phyloP scores from a whole-genome alignment of 2,329 filamentous ascomycete species.

The Talaromyces pinophilus region DNA sequence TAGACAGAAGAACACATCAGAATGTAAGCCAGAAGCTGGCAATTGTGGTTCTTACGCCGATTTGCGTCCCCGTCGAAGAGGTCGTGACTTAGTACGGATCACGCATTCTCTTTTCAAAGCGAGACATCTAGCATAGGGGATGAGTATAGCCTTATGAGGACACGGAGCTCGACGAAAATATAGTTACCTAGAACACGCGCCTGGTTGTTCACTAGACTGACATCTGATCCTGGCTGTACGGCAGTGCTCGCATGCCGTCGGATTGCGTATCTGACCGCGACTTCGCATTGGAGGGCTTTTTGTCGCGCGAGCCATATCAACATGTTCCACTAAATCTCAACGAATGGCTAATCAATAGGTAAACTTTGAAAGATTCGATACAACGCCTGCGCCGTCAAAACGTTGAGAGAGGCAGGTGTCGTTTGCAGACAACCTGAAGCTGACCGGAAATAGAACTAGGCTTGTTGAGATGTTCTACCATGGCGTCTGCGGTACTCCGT shows the following conservation, averaged over 20 bases:
- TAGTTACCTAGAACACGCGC: constrained; percentile 17
- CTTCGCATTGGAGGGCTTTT: constrained; percentile 4
- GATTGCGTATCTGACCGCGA: neutral
- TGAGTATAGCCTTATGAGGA: constrained; percentile 3
- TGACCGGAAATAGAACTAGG: neutral
- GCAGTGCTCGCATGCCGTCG: constrained; percentile 19
- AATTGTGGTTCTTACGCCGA: constrained; percentile 16
- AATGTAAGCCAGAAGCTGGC: neutral
- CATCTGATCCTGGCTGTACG: constrained; percentile 17
- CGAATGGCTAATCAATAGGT: neutral
- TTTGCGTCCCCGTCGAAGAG: constrained; percentile 16
- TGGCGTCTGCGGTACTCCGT: neutral
- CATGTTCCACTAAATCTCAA: neutral
- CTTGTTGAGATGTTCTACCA: neutral
- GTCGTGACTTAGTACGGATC: constrained; percentile 15
- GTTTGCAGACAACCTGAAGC: neutral
- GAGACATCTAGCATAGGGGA: constrained; percentile 19
- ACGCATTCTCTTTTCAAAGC: constrained; percentile 20
- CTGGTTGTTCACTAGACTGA: constrained; percentile 14
- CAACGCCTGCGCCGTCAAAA: neutral
- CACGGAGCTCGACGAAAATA: neutral
- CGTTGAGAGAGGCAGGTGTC: neutral
- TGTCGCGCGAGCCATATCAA: neutral
- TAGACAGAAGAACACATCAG: neutral
- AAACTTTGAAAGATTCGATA: neutral